Evolutionary conservation across 352 stramenopile species (phyloP), one percentile per base, ranked within the genome.

Genomic region (Globisporangium abappressorium): DNA sequence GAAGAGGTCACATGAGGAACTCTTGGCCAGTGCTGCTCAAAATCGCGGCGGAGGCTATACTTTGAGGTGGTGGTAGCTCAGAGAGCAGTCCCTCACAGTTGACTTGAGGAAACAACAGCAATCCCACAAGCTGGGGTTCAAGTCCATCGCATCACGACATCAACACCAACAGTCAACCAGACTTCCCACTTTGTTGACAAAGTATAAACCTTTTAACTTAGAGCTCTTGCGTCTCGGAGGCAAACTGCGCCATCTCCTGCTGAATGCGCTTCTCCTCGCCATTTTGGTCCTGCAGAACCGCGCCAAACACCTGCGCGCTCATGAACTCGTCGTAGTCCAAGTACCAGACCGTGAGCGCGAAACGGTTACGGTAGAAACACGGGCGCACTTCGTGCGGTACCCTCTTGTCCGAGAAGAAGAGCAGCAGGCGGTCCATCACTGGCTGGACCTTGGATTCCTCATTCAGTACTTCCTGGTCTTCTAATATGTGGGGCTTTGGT

Each of bases 311-410:
- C 36, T 84, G 77, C 15, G 78, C 70, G 30, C 66, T 68, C 67
- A 82, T 80, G 64, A 82, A 85, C 62, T 85, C 80, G 62, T 85
- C 76, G 66, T 83, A 82, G 60, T 85, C 80, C 55, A 87, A 69
- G 63, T 82, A 86, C 80, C 80, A 89, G n/a, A 86, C 65, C 7
- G 80, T 89, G n/a, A 89, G 47, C 51, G 78, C 80, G 47, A 81
- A 89, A 5, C 78, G 77, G 66, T 73, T 57, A 22, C 47, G 24
- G 14, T 55, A 20, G 18, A 51, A 34, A 14, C 47, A 55, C 11
- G 70, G 68, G 5, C 74, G 55, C 33, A 89, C 78, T 67, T 89
- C 72, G 58, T 89, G 80, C 4, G 80, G 77, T 24, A 83, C 75
- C 3, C 80, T 68, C 11, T 33, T 51, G 57, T 88, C 78, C 15